Percentiles rank a stretch among this genome's conserved stretches.
phyloP scores from a whole-genome alignment of 148 eudicot genomes.

The Chenopodium album region DNA sequence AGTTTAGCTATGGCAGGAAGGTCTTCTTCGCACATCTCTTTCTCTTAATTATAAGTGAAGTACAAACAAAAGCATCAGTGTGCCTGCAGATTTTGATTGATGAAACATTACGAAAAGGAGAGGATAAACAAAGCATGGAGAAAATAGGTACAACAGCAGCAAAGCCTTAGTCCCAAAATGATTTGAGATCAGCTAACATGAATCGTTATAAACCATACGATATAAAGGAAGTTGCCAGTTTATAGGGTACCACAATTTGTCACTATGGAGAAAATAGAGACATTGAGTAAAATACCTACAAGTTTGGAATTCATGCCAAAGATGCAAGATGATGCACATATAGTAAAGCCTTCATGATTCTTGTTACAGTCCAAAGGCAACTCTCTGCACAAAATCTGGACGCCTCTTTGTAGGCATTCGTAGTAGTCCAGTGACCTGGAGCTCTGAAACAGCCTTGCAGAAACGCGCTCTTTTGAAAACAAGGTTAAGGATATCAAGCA shows the following conservation, averaged over 20 bases:
- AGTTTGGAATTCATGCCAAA: not conserved
- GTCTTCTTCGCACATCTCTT: not conserved
- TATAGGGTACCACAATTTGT: too few species aligned
- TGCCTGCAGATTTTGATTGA: not conserved
- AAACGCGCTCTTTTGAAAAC: constrained; percentile 62
- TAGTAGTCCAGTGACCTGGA: constrained; percentile 77
- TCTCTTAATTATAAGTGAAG: not conserved
- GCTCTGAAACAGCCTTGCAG: constrained; percentile 84
- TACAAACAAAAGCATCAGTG: not conserved
- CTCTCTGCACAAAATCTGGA: constrained; percentile 88
- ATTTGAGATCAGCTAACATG: too few species aligned
- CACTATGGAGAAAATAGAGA: not conserved
- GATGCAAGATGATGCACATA: not conserved
- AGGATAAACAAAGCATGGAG: not conserved
- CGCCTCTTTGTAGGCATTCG: constrained; percentile 97
- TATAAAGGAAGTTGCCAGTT: too few species aligned
- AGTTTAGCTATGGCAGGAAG: not conserved
- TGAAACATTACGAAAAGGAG: not conserved
- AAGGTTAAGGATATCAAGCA: constrained; percentile 37
- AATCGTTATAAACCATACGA: too few species aligned
- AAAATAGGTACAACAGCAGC: not conserved
- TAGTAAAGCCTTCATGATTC: not conserved
- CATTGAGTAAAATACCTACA: not conserved
- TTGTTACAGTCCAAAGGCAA: constrained; percentile 62
- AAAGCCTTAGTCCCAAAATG: too few species aligned